phyloP scores from a whole-genome alignment of 2,329 filamentous ascomycete species.

The Acephala macrosclerotiorum region DNA sequence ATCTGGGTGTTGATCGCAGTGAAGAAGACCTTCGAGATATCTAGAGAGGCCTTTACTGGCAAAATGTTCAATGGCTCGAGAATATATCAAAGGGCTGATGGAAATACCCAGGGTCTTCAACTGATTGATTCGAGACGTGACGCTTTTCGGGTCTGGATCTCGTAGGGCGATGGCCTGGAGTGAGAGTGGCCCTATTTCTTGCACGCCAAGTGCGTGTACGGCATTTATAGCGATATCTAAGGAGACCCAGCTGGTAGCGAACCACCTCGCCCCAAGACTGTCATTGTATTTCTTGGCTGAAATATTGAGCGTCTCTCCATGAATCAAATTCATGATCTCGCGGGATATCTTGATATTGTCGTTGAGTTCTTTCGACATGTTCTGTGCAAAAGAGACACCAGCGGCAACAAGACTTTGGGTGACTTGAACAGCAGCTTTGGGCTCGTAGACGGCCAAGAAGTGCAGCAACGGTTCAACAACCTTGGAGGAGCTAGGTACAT shows the following conservation, averaged over 20 bases:
- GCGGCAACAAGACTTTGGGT: constrained; percentile 37
- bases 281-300: constrained; percentile 65
- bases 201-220: constrained; percentile 73
- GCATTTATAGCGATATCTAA: constrained; percentile 76
- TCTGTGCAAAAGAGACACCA: constrained; percentile 35
- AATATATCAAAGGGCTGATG: constrained; percentile 69
- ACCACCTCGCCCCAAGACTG: constrained; percentile 77
- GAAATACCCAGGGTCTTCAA: constrained; percentile 69
- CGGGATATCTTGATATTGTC: constrained; percentile 35
- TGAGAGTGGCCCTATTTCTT: constrained; percentile 76
- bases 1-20: constrained; percentile 71
- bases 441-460: constrained; percentile 46
- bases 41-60: constrained; percentile 59
- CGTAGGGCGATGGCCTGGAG: constrained; percentile 79
- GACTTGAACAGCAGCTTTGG: constrained; percentile 35
- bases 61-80: constrained; percentile 69
- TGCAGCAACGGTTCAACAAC: constrained; percentile 50
- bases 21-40: constrained; percentile 41
- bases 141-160: constrained; percentile 60
- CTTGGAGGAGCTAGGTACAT: constrained; percentile 49
- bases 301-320: constrained; percentile 41
- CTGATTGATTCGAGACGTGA: constrained; percentile 66
- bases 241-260: constrained; percentile 78
- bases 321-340: constrained; percentile 44
- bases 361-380: constrained; percentile 21